These are phyloP conservation scores for Solanum neorickii DNA, from an alignment of 257 asterid species.

Conservation along the genomic window DNA sequence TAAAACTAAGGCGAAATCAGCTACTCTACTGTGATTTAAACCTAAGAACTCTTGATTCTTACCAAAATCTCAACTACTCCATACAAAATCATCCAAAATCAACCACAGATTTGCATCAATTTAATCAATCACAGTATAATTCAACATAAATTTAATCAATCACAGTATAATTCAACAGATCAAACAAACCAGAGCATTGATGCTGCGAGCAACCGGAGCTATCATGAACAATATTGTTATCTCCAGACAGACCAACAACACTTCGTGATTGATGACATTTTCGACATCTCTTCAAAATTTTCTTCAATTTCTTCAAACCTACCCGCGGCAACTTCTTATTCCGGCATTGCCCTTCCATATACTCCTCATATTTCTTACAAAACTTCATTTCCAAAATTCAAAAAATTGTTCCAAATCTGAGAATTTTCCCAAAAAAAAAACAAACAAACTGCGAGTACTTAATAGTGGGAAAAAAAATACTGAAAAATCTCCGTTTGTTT, in stretches of 20 bases:
- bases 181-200: constrained; percentile 53
- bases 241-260: neutral
- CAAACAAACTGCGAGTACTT: neutral
- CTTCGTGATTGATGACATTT: constrained; percentile 12
- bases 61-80: neutral
- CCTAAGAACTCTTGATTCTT: neutral
- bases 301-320: constrained; percentile 79
- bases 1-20: neutral
- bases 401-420: neutral
- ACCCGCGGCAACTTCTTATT: constrained; percentile 60
- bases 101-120: neutral
- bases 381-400: constrained; percentile 50
- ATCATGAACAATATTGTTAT: neutral
- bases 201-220: constrained; percentile 39
- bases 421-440: neutral
- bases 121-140: neutral
- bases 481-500: neutral
- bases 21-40: neutral
- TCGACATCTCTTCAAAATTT: constrained; percentile 65
- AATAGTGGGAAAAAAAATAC: constrained; percentile 1
- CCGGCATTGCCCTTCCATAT: constrained; percentile 53
- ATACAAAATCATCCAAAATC: neutral
- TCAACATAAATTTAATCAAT: neutral
- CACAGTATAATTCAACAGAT: neutral
- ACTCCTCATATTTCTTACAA: constrained; percentile 88